Evolutionary conservation across 139 green algal genomes (phyloP), one percentile per base, ranked within the genome.

Genomic region (Diplosphaera chodatii): DNA sequence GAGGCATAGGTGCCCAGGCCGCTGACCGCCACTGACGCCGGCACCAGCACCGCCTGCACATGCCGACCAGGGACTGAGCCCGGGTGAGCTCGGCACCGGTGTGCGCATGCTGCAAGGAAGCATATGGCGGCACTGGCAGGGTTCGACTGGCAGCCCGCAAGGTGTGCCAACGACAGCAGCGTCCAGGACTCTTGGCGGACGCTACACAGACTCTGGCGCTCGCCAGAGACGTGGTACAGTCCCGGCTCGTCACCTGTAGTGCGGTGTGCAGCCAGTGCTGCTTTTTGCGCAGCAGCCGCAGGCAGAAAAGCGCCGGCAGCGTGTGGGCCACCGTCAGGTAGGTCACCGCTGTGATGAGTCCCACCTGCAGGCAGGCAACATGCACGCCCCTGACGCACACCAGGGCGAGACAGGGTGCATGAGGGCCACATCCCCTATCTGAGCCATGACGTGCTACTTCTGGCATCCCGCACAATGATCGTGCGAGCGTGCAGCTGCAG

Each of bases 311-410:
- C 48, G 48, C 48, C 2, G 79, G 82, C 68, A 88, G 68, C 20
- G 75, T 79, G 72, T 87, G 85, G 4, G 82, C 82, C 48, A 73
- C 80, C 10, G 77, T 70, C 16, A 87, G 79, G 74, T 87, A 87
- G n/a, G 82, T 87, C 1, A 73, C 68, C 25, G 32, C 64, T 28
- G 82, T 82, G 16, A 85, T 74, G n/a, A 87, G 78, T 65, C 83
- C 80, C 10, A 87, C 67, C 72, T 10, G 56, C 21, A 29, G 32
- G 6, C 25, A 33, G 16, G 63, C 6, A n/a, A 40, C 31, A 22
- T 33, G n/a, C 29, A 67, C 20, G 18, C 22, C 8, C 8, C 63
- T 8, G 29, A n/a, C 18, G 23, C 16, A n/a, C n/a, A n/a, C n/a
- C n/a, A n/a, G n/a, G n/a, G n/a, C n/a, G n/a, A n/a, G n/a, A n/a